Evolutionary conservation across 202 grass and related monocot genomes (phyloP).

Genomic region (Musa balbisiana): DNA sequence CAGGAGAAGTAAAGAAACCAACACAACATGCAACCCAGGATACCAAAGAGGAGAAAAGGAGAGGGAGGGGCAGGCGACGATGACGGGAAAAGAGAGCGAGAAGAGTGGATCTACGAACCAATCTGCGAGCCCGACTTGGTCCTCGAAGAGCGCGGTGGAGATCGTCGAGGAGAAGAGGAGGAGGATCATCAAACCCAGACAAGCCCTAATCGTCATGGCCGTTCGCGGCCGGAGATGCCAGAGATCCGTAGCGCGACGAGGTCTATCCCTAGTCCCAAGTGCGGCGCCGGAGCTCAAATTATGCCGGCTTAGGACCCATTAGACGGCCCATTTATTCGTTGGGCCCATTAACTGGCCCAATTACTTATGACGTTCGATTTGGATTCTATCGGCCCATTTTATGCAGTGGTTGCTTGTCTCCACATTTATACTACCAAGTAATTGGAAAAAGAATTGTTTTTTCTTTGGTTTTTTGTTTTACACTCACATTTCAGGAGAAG

Average conservation of each 20-base stretch:
- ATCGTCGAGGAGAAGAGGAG: slow-evolving; percentile 5
- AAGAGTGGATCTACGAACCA: not conserved
- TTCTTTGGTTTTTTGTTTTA: too few species aligned
- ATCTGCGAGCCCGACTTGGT: slow-evolving; percentile 28
- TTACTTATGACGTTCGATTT: not conserved
- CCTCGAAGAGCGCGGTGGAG: slow-evolving; percentile 23
- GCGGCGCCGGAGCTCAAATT: too few species aligned
- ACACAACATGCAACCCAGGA: too few species aligned
- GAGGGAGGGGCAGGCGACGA: too few species aligned
- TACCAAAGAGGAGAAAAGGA: too few species aligned
- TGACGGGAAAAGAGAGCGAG: not conserved
- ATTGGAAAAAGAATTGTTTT: too few species aligned
- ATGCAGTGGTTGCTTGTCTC: too few species aligned
- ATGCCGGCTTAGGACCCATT: too few species aligned
- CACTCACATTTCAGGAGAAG: too few species aligned
- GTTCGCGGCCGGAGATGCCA: not conserved
- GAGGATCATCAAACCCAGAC: not conserved
- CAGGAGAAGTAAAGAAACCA: not conserved
- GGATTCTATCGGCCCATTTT: too few species aligned
- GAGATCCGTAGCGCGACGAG: not conserved
- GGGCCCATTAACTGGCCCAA: not conserved
- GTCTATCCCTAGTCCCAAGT: not conserved
- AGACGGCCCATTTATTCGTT: too few species aligned
- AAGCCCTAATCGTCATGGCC: slow-evolving; percentile 19
- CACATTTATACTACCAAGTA: too few species aligned